Base-by-base conservation (phyloP, 805 yeast species). In the Sporopachydermia quercuum region DNA sequence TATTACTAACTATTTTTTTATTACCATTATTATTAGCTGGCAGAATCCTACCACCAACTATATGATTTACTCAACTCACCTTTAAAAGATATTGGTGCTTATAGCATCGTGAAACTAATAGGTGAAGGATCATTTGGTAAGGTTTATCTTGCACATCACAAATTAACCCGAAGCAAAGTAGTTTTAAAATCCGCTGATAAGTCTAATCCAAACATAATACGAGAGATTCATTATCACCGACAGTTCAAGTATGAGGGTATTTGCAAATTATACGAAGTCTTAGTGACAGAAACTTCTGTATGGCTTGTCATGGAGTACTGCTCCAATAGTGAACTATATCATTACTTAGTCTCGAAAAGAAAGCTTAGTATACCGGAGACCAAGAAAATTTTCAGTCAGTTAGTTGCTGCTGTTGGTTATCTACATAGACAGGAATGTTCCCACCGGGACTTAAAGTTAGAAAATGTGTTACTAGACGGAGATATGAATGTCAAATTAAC, bases 221-320 rank as follows among this genome's bases (percentile, higher is more conserved):
- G 96, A 41, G 98, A 89, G 50, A 84, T 84, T 19, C 85, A 81
- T 52, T 91, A 85, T 54, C 87, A 87, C 49, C 67, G 84, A 39
- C 91, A 84, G 52, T 74, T 91, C 47, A 70, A 70, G 30, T 95
- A 86, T 54, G 84, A 85, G 3, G 75, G 85, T 52, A 82, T 89
- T 38, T 83, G 94, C 3, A 72, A 76, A 43, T 65, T 89, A 8
- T 89, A 84, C 55, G 98, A 89, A 55, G 78, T 86, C 23, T 75
- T 87, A 27, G 75, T 82, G 36, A 77, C 94, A 0, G 94, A 86
- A 45, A 68, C 70, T 2, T 68, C 70, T 44, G 79, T 87, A 1
- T 89, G 94, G 83, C 70, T 91, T 65, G 95, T 76, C 0, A 56
- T 89, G 50, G 97, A 89, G 53, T 91, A 84, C 58, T 89, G 96